phyloP scores from a whole-genome alignment of 768 basidiomycete genomes.

The Mycena haematopus region DNA sequence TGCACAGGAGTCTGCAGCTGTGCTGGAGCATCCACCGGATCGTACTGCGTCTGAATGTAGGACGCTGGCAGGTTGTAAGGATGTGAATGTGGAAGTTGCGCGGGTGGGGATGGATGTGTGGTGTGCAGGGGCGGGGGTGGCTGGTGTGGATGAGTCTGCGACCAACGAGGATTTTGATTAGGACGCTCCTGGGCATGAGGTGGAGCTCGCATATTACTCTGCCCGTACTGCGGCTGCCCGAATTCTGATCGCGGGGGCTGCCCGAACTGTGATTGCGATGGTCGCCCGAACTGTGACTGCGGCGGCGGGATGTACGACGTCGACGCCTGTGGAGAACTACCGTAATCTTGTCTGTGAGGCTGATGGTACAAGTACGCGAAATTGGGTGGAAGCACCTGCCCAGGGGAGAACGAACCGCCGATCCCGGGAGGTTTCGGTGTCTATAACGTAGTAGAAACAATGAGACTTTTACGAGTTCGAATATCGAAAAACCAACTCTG shows the following conservation, averaged over 20 bases:
- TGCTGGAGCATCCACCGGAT: slow-evolving; percentile 5
- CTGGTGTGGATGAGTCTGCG: slow-evolving; percentile 6
- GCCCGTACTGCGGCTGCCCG: background rate
- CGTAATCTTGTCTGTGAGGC: slow-evolving; percentile 21
- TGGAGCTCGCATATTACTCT: background rate
- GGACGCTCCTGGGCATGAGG: slow-evolving; percentile 1
- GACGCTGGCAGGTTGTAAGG: background rate
- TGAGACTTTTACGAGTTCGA: slow-evolving; percentile 5
- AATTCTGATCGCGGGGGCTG: background rate
- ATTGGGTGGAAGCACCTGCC: slow-evolving; percentile 59
- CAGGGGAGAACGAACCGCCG: slow-evolving; percentile 57
- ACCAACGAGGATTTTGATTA: too few relatives aligned
- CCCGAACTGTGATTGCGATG: background rate
- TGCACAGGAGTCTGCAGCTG: slow-evolving; percentile 2
- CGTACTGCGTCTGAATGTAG: slow-evolving; percentile 20
- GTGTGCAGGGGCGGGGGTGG: slow-evolving; percentile 3
- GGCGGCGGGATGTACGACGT: slow-evolving; percentile 21
- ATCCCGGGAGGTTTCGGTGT: slow-evolving; percentile 11
- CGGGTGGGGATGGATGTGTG: background rate
- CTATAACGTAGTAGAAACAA: slow-evolving; percentile 9
- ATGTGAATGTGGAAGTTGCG: background rate
- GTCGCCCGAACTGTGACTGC: background rate
- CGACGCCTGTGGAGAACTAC: slow-evolving; percentile 24
- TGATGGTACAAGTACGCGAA: slow-evolving; percentile 29
- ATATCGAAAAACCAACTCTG: slow-evolving; percentile 13